phyloP scores from a whole-genome alignment of 805 yeast genomes.

The Clavispora fructus region DNA sequence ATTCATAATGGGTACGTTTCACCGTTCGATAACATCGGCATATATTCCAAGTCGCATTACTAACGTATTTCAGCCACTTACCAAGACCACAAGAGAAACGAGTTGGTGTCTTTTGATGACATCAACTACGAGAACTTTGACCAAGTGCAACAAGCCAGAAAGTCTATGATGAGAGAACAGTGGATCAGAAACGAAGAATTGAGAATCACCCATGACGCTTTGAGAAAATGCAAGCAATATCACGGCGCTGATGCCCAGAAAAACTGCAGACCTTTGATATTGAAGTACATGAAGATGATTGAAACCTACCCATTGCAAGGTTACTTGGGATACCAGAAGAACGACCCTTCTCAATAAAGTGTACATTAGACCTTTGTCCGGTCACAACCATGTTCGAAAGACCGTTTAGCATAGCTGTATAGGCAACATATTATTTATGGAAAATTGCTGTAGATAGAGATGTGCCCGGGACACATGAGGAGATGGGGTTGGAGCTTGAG shows the following conservation, averaged over 20 bases:
- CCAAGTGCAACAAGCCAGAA: conserved; percentile 68
- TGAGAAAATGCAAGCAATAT: conserved; percentile 70
- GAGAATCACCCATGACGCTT: conserved; percentile 65
- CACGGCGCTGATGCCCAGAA: conserved; percentile 48
- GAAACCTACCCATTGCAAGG: conserved; percentile 68
- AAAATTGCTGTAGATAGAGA: background rate
- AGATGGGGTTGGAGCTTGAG: background rate
- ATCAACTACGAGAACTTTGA: conserved; percentile 66
- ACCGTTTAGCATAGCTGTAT: conserved; percentile 3
- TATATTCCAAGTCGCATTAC: conserved; percentile 1
- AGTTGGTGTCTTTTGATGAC: conserved; percentile 76
- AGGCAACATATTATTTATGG: background rate
- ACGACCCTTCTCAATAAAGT: conserved; percentile 68
- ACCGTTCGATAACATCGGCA: background rate
- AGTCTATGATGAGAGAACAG: conserved; percentile 73
- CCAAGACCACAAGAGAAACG: conserved; percentile 50
- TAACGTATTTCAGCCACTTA: conserved; percentile 21
- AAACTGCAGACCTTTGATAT: conserved; percentile 75
- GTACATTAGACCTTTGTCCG: conserved; percentile 2
- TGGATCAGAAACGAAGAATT: conserved; percentile 67
- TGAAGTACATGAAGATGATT: conserved; percentile 71
- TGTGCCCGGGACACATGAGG: too few species aligned
- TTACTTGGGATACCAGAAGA: conserved; percentile 80
- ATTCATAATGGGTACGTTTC: conserved; percentile 10
- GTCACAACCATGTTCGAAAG: background rate